These are phyloP conservation scores for Paragyromitra xinjiangensis DNA, from an alignment of 495 filamentous ascomycete genomes.

Conservation along the genomic window DNA sequence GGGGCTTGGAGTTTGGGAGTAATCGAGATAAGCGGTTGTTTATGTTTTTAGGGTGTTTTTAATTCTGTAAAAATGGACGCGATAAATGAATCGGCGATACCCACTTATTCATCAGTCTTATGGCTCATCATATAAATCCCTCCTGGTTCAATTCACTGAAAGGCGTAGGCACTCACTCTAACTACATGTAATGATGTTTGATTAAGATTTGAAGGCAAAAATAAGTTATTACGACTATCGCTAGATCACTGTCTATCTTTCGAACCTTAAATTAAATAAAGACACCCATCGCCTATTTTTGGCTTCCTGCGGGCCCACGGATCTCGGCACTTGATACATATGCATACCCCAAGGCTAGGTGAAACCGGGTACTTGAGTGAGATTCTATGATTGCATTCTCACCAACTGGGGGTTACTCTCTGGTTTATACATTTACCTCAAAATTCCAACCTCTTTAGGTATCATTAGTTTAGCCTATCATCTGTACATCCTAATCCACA, in stretches of 20 bases:
- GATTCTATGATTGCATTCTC: neutral
- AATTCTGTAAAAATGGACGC: neutral
- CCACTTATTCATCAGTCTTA: neutral
- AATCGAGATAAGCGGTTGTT: neutral
- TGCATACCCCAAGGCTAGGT: neutral
- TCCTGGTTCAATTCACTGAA: neutral
- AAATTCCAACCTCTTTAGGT: too few relatives aligned
- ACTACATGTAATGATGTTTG: neutral
- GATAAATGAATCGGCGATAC: neutral
- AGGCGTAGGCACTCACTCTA: neutral
- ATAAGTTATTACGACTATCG: neutral
- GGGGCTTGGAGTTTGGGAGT: slow-evolving; percentile 32
- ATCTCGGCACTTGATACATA: neutral
- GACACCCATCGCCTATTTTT: neutral
- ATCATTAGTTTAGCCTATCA: too few relatives aligned
- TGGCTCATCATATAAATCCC: neutral
- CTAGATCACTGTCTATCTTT: neutral
- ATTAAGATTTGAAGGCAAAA: neutral
- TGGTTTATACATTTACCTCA: neutral
- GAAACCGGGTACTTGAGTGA: slow-evolving; percentile 1
- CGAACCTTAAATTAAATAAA: neutral
- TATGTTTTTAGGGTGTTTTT: neutral
- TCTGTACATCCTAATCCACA: too few relatives aligned
- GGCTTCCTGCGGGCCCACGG: neutral
- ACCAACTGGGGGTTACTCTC: neutral